Conservation (phyloP, 208 protist genomes). For the Trichomonas tenax region DNA sequence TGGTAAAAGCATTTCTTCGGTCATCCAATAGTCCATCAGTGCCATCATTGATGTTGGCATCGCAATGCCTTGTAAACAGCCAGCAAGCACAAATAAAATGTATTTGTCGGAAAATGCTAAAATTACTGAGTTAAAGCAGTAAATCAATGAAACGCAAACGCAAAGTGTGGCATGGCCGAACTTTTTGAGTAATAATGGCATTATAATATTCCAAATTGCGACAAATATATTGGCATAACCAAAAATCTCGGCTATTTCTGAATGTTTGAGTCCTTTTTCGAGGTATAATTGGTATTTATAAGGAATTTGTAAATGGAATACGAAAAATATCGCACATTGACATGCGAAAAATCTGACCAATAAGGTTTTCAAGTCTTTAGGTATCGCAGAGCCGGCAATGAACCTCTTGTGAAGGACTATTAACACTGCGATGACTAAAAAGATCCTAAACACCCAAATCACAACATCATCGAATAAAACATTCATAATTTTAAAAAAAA, state of each 20-base stretch:
- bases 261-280: neutral
- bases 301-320: neutral
- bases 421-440: neutral
- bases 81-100: neutral
- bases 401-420: neutral
- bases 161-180: neutral
- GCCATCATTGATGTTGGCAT: neutral
- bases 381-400: neutral
- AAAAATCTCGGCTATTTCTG: neutral
- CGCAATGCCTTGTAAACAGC: neutral
- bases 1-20: neutral
- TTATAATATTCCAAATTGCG: neutral
- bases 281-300: neutral
- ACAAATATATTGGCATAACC: neutral
- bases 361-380: neutral
- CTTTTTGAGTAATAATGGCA: neutral
- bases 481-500: neutral
- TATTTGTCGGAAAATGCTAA: neutral
- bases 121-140: neutral
- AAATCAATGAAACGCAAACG: neutral
- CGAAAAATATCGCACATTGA: neutral
- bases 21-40: neutral
- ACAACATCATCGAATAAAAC: neutral
- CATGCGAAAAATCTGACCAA: neutral
- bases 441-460: neutral